Evolutionary conservation across 768 basidiomycete species (phyloP), one percentile per base, ranked within the genome.

Genomic region (Exsudoporus frostii): DNA sequence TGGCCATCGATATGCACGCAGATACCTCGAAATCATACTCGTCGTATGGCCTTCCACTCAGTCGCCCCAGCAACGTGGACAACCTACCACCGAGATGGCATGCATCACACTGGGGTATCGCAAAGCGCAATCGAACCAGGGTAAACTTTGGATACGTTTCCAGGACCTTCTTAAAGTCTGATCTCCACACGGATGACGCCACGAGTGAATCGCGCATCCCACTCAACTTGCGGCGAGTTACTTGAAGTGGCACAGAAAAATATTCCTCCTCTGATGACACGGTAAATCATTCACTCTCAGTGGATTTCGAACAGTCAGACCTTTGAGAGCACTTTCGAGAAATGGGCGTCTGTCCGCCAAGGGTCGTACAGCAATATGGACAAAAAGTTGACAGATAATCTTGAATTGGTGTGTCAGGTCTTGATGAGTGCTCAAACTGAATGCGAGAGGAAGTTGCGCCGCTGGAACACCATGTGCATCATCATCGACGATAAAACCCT

Each of bases 381-480:
- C 88, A 57, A 93, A 89, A 27, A 93, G 79, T 64, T 96, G 92
- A 59, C 90, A 92, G 40, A 93, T 77, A 36, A 88, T 85, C 71
- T 92, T 93, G 79, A 92, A 92, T 56, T 92, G 88, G 56, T 87
- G 80, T 14, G 80, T 73, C 19, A 88, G 74, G 60, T 90, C 87
- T 64, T 92, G 84, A 65, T 88, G 85, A 2, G 84, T 77, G 50
- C 80, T 79, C 84, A 89, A 84, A 68, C 90, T 92, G 71, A 91
- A 96, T 61, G 86, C 81, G 47, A 76, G 75, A 9, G 90, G 91
- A n/a, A 92, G 75, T 33, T 77, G 69, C 19, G 79, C 68, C 4
- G 66, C 62, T 0, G 63, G 72, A 24, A 54, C 66, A 8, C 66
- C 74, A 22, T 68, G 62, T 45, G 67, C 67, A 53, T 86, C 83